Percentiles rank a stretch among this genome's conserved stretches.
phyloP scores from a whole-genome alignment of 805 yeast species.

The Brettanomyces bruxellensis region DNA sequence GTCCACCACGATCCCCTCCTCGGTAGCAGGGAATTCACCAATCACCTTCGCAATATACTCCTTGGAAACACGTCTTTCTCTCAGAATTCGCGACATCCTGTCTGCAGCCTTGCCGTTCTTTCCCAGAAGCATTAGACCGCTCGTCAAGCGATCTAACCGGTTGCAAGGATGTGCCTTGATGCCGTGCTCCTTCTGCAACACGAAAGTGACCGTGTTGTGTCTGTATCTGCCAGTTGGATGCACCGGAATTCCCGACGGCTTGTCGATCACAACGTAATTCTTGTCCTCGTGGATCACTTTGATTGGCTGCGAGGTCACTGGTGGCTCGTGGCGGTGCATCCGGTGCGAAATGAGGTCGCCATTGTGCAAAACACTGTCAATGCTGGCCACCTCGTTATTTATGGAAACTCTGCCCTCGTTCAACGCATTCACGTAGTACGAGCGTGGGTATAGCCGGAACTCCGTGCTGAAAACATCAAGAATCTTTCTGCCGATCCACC shows the following conservation, averaged over 20 bases:
- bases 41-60: constrained; percentile 82
- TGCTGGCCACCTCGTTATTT: constrained; percentile 54
- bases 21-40: constrained; percentile 70
- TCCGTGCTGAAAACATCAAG: constrained; percentile 77
- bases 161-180: constrained; percentile 73
- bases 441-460: constrained; percentile 69
- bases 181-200: constrained; percentile 63
- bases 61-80: constrained; percentile 67
- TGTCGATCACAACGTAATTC: constrained; percentile 73
- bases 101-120: constrained; percentile 76
- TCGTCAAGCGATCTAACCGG: constrained; percentile 81
- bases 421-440: constrained; percentile 50
- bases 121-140: constrained; percentile 90
- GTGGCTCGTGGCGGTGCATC: constrained; percentile 86
- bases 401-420: constrained; percentile 62
- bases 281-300: constrained; percentile 67
- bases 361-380: constrained; percentile 60
- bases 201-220: constrained; percentile 66
- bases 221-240: constrained; percentile 90
- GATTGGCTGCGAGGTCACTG: constrained; percentile 54
- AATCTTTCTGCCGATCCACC: constrained; percentile 85
- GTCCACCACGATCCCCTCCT: constrained; percentile 39
- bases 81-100: constrained; percentile 57
- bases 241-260: constrained; percentile 91
- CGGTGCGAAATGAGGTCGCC: constrained; percentile 79